Conservation (phyloP, 805 yeast species). For the Pichia occidentalis region DNA sequence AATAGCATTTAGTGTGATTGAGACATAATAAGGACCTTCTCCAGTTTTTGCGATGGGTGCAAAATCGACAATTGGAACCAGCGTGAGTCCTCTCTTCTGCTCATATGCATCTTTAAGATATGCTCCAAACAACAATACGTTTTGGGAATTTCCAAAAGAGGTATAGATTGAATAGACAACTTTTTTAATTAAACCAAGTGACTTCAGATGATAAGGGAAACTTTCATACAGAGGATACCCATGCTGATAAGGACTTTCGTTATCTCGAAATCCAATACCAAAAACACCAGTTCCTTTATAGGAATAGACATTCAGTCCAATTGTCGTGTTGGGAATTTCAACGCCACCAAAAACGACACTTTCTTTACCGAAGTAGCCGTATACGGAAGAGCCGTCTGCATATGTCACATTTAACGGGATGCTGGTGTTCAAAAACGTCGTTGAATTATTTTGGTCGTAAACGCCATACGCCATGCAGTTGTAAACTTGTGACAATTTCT, state of each 20-base stretch:
- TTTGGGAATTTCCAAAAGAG: constrained; percentile 32
- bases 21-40: constrained; percentile 31
- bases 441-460: constrained; percentile 32
- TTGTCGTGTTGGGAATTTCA: constrained; percentile 41
- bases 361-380: constrained; percentile 51
- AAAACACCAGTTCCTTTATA: constrained; percentile 56
- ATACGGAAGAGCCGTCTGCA: constrained; percentile 37
- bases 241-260: constrained; percentile 46
- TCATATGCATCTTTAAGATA: constrained; percentile 46
- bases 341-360: constrained; percentile 41
- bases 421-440: constrained; percentile 29
- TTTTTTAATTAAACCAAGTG: constrained; percentile 46
- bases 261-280: constrained; percentile 62
- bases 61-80: constrained; percentile 15
- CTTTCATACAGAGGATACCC: constrained; percentile 39
- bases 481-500: background rate
- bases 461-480: constrained; percentile 36
- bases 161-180: constrained; percentile 45
- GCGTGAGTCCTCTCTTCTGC: constrained; percentile 35
- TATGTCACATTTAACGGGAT: constrained; percentile 34
- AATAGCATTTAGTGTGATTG: constrained; percentile 37
- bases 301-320: constrained; percentile 61
- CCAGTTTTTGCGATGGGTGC: constrained; percentile 26
- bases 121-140: constrained; percentile 55
- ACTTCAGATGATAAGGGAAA: constrained; percentile 52